phyloP scores from a whole-genome alignment of 805 yeast species.

The Lipomyces anomalus region DNA sequence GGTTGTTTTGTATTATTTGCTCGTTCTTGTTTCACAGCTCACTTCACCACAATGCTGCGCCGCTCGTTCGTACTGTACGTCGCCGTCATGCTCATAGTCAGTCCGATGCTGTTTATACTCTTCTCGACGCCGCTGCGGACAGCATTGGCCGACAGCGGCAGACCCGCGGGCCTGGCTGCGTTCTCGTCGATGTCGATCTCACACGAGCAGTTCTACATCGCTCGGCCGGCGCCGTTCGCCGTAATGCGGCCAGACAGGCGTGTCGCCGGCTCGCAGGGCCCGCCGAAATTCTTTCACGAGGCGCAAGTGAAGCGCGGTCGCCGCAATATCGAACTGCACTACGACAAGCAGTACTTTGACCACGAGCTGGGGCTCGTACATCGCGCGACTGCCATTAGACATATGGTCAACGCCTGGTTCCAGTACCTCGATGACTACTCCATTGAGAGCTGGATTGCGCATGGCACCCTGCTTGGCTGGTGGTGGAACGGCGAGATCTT shows the following conservation, averaged over 20 bases:
- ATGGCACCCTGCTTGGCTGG: constrained; percentile 48
- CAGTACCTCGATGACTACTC: constrained; percentile 41
- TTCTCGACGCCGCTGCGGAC: neutral
- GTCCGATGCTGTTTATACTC: neutral
- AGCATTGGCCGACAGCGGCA: neutral
- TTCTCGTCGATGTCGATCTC: constrained; percentile 16
- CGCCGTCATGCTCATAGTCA: neutral
- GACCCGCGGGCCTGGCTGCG: neutral
- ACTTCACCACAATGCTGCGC: too few relatives aligned
- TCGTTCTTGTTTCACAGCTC: too few relatives aligned
- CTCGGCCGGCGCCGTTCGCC: constrained; percentile 11
- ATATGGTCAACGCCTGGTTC: constrained; percentile 43
- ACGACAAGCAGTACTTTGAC: constrained; percentile 66
- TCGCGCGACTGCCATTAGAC: constrained; percentile 44
- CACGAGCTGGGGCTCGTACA: constrained; percentile 36
- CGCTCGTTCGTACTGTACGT: neutral
- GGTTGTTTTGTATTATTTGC: too few relatives aligned
- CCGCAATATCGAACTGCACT: constrained; percentile 33
- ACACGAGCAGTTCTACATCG: constrained; percentile 23
- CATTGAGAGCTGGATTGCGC: constrained; percentile 44
- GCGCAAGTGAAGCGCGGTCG: constrained; percentile 11
- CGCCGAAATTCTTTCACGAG: constrained; percentile 22
- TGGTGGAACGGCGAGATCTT: constrained; percentile 44
- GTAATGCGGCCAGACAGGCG: constrained; percentile 14
- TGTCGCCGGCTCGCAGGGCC: constrained; percentile 12